A percentile compares a stretch with the other conserved stretches of the same genome.
phyloP scores from a whole-genome alignment of 129 eudicot genomes.

The Tagetes erecta region DNA sequence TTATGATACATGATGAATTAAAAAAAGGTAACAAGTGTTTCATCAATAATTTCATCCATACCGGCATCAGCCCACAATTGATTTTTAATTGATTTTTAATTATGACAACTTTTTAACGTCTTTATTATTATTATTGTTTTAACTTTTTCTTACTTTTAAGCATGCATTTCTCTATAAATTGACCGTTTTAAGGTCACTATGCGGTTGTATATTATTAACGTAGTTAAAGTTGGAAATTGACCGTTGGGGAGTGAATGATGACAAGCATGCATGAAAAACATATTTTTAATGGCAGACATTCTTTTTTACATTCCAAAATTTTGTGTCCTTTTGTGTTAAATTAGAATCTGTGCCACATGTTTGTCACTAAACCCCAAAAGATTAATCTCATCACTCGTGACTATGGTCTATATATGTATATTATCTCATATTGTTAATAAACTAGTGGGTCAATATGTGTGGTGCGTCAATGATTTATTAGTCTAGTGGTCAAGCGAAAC shows the following conservation, averaged over 20 bases:
- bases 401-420: conserved; percentile 36
- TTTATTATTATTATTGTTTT: conserved; percentile 5
- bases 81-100: conserved; percentile 13
- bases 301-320: conserved; percentile 33
- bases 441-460: not conserved
- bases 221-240: conserved; percentile 33
- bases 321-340: conserved; percentile 24
- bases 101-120: conserved; percentile 25
- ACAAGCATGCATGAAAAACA: conserved; percentile 37
- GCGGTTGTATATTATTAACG: not conserved
- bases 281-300: conserved; percentile 35
- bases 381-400: conserved; percentile 40
- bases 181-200: conserved; percentile 26
- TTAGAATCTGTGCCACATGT: conserved; percentile 36
- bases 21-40: not conserved
- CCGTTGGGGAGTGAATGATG: conserved; percentile 39
- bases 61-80: conserved; percentile 12
- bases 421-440: not conserved
- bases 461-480: not conserved
- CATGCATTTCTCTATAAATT: conserved; percentile 8
- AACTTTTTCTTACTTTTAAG: conserved; percentile 22
- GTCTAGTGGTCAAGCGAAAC: too few relatives aligned
- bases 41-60: conserved; percentile 12
- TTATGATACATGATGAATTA: not conserved
- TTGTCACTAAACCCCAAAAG: conserved; percentile 41